Conservation (phyloP, 2,329 filamentous ascomycete species). For the Sporothrix sp. region DNA sequence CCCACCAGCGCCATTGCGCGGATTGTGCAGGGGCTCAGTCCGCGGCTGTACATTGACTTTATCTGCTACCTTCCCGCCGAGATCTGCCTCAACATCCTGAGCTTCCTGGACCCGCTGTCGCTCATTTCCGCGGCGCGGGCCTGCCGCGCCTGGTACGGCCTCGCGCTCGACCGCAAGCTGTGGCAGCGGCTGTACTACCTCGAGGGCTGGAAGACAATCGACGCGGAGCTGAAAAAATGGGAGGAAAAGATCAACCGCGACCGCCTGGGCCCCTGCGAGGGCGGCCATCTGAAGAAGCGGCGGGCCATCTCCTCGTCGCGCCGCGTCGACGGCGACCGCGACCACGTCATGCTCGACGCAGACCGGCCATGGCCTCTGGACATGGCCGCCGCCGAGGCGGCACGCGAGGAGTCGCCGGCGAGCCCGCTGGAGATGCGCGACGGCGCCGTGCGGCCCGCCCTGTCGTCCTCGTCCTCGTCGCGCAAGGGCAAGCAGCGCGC, state of each 20-base stretch:
- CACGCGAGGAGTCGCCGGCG: not conserved
- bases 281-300: conserved; percentile 46
- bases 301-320: conserved; percentile 37
- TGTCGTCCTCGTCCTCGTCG: not conserved
- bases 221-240: conserved; percentile 53
- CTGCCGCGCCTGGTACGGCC: conserved; percentile 70
- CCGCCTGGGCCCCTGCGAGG: conserved; percentile 32
- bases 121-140: conserved; percentile 69
- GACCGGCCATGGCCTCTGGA: not conserved
- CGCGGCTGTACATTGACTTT: conserved; percentile 87
- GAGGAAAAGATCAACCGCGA: conserved; percentile 51
- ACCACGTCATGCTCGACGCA: conserved; percentile 33
- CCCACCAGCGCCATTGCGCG: conserved; percentile 70
- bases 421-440: not conserved
- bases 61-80: conserved; percentile 77
- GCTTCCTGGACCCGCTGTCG: conserved; percentile 72
- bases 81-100: conserved; percentile 81
- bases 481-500: conserved; percentile 30
- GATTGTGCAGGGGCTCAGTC: conserved; percentile 70
- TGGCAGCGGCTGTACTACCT: conserved; percentile 77
- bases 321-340: conserved; percentile 33
- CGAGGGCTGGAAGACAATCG: conserved; percentile 76
- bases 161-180: conserved; percentile 72
- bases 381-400: not conserved
- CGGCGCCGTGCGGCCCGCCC: not conserved